Conservation (phyloP, 805 yeast species). For the Saturnispora diversa region DNA sequence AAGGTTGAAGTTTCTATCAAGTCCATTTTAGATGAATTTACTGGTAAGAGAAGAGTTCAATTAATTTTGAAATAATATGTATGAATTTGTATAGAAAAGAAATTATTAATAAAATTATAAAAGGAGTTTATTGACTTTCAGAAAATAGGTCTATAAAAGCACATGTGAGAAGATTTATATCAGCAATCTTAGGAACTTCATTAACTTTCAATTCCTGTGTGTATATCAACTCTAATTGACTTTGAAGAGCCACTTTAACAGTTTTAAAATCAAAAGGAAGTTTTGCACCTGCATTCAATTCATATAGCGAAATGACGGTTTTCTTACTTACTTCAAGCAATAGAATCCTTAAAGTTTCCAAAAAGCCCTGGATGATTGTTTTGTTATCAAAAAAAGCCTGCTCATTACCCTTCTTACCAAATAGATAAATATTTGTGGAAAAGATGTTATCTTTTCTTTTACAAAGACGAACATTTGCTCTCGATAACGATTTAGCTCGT, state of each 20-base stretch:
- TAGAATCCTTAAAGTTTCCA: constrained; percentile 3
- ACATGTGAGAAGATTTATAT: constrained; percentile 2
- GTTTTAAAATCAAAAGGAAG: not conserved
- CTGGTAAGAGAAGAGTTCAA: constrained; percentile 90
- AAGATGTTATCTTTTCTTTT: not conserved
- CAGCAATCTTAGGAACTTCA: constrained; percentile 4
- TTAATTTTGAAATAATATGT: constrained; percentile 42
- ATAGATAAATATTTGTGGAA: not conserved
- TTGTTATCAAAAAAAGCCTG: constrained; percentile 4
- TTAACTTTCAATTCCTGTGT: not conserved
- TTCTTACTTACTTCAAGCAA: not conserved
- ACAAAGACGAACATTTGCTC: constrained; percentile 1
- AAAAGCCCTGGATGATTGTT: not conserved
- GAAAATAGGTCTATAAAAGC: constrained; percentile 6
- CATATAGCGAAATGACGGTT: not conserved
- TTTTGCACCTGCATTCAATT: not conserved
- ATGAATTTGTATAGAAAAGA: not conserved
- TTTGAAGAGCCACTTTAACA: not conserved
- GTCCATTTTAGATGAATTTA: constrained; percentile 73
- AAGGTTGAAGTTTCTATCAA: constrained; percentile 75
- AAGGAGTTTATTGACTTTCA: not conserved
- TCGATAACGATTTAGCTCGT: constrained; percentile 4
- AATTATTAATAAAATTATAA: not conserved
- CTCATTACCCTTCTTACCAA: constrained; percentile 4
- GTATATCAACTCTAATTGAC: constrained; percentile 4